Percentiles rank a stretch among this genome's conserved stretches.
phyloP scores from a whole-genome alignment of 805 yeast species.

The Alloascoidea africana region DNA sequence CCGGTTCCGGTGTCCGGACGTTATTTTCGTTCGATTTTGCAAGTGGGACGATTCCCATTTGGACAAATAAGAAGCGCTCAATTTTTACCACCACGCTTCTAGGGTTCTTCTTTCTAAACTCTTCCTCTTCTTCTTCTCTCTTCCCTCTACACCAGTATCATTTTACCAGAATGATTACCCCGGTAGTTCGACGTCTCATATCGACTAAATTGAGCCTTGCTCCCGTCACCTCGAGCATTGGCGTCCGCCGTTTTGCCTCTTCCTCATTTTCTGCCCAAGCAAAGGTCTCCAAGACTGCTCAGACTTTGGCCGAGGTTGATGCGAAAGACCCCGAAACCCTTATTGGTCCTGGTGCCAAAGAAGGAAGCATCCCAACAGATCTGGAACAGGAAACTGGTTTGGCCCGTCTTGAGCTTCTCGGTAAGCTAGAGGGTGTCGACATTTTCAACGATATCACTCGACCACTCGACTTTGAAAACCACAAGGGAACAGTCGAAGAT shows the following conservation, averaged over 20 bases:
- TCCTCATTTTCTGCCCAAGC: constrained; percentile 19
- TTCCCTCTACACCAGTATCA: too few relatives aligned
- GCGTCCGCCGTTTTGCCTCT: neutral
- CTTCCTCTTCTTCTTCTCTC: too few relatives aligned
- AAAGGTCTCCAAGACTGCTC: constrained; percentile 45
- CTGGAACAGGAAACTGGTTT: constrained; percentile 96
- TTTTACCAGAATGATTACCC: too few relatives aligned
- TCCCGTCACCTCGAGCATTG: too few relatives aligned
- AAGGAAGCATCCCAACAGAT: constrained; percentile 83
- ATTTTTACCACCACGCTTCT: too few relatives aligned
- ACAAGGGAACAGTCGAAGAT: constrained; percentile 80
- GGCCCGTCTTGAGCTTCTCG: constrained; percentile 89
- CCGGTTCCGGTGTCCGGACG: too few relatives aligned
- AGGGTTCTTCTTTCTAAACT: too few relatives aligned
- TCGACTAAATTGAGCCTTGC: too few relatives aligned
- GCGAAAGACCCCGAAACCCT: constrained; percentile 60
- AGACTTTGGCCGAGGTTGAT: constrained; percentile 61
- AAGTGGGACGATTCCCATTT: too few relatives aligned
- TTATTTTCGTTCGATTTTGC: too few relatives aligned
- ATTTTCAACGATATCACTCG: constrained; percentile 72
- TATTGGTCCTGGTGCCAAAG: constrained; percentile 82
- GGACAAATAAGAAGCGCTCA: too few relatives aligned
- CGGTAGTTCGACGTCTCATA: too few relatives aligned
- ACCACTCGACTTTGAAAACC: constrained; percentile 76
- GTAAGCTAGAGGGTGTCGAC: constrained; percentile 91